These are phyloP conservation scores for Baorangia bicolor DNA, from an alignment of 768 basidiomycete species.

Conservation along the genomic window DNA sequence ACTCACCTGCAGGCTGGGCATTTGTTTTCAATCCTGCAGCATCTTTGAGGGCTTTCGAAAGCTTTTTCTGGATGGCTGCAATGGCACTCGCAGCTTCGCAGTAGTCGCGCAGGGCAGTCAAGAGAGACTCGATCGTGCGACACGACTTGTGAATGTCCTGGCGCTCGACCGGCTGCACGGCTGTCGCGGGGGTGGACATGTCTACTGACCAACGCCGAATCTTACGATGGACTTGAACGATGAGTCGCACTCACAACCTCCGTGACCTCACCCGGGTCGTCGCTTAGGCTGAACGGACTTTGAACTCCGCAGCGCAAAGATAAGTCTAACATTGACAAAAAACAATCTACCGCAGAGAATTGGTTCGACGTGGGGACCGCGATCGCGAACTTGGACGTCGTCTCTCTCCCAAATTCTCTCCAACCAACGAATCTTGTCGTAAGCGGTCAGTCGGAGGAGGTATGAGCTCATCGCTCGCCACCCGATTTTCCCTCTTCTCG, in stretches of 20 bases:
- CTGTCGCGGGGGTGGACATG: constrained; percentile 12
- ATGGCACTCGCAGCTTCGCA: constrained; percentile 66
- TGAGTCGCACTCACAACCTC: neutral
- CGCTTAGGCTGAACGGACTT: constrained; percentile 19
- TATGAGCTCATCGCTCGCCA: neutral
- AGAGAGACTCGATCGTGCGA: constrained; percentile 68
- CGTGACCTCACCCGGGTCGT: neutral
- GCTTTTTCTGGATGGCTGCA: constrained; percentile 68
- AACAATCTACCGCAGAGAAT: neutral
- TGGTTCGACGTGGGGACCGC: constrained; percentile 20
- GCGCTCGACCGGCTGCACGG: constrained; percentile 51
- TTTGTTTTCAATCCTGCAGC: constrained; percentile 60
- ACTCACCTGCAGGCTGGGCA: constrained; percentile 60
- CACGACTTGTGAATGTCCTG: constrained; percentile 79
- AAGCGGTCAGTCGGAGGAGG: neutral
- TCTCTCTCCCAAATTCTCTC: neutral
- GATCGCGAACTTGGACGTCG: constrained; percentile 28
- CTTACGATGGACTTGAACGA: neutral
- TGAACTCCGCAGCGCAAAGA: constrained; percentile 5
- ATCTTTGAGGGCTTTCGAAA: constrained; percentile 69
- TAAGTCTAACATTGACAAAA: neutral
- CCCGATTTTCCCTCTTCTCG: neutral
- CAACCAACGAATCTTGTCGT: neutral
- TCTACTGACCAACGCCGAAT: neutral
- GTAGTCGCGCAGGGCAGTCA: constrained; percentile 69